Conservation (phyloP, 371 early-diverging fungal species). For the Mucor lusitanicus region DNA sequence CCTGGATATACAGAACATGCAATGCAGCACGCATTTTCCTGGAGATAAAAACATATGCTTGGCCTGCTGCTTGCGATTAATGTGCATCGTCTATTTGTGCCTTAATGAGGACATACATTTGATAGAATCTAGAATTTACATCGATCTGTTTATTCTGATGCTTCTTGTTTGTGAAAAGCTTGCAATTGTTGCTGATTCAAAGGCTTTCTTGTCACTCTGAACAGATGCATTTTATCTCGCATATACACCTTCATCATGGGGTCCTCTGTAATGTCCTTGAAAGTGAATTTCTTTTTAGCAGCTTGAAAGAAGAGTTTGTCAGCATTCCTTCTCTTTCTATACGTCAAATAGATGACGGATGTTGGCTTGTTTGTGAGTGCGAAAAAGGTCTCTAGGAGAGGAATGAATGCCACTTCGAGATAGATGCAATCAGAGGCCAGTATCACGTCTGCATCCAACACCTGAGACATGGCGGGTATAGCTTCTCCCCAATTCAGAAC, state of each 20-base stretch:
- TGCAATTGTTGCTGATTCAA: neutral
- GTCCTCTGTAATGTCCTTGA: conserved; percentile 38
- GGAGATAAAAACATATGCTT: neutral
- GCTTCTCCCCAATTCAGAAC: conserved; percentile 48
- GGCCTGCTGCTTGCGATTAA: neutral
- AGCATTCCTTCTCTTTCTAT: conserved; percentile 49
- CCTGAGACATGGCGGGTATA: conserved; percentile 9
- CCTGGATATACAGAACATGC: neutral
- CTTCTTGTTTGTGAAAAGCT: neutral
- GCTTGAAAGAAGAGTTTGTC: conserved; percentile 51
- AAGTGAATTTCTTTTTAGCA: conserved; percentile 41
- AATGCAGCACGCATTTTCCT: neutral
- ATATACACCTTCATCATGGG: conserved; percentile 29
- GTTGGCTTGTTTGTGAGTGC: conserved; percentile 25
- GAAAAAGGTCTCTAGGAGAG: conserved; percentile 41
- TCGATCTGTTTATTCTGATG: neutral
- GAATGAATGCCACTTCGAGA: conserved; percentile 47
- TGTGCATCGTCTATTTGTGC: neutral
- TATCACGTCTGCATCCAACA: conserved; percentile 35
- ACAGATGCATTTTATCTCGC: conserved; percentile 26
- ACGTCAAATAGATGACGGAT: conserved; percentile 41
- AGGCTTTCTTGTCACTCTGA: conserved; percentile 35
- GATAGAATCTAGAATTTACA: neutral
- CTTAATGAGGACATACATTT: neutral
- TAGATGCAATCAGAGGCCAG: conserved; percentile 57